A percentile compares a stretch with the other conserved stretches of the same genome.
Conservation (phyloP, 116 monocot species). For the Dioscorea cayenensis region DNA sequence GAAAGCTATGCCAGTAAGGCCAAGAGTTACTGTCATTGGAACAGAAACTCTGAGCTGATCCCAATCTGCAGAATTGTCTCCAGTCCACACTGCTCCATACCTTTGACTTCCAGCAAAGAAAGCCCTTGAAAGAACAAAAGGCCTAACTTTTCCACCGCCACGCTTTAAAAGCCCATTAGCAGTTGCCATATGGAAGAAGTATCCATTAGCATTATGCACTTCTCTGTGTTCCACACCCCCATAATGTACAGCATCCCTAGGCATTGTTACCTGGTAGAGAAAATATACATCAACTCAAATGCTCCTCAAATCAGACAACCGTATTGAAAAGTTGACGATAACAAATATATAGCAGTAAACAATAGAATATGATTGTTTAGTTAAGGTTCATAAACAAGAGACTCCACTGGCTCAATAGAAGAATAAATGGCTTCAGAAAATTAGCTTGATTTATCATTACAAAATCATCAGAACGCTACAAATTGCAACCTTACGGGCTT, state of each 20-base stretch:
- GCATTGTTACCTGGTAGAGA: constrained; percentile 72
- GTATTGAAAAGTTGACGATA: too few species aligned
- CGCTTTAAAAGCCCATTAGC: constrained; percentile 82
- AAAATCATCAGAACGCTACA: too few species aligned
- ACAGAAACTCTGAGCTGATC: constrained; percentile 89
- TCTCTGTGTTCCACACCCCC: constrained; percentile 86
- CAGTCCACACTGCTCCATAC: constrained; percentile 95
- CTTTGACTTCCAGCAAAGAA: constrained; percentile 98
- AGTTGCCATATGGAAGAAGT: constrained; percentile 95
- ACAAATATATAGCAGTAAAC: too few species aligned
- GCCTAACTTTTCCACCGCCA: constrained; percentile 75
- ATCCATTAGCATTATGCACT: constrained; percentile 93
- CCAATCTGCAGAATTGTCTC: constrained; percentile 96
- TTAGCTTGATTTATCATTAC: too few species aligned
- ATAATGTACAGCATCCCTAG: constrained; percentile 88
- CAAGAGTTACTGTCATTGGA: constrained; percentile 89
- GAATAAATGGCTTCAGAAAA: too few species aligned
- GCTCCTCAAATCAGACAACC: too few species aligned
- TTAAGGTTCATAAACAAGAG: too few species aligned
- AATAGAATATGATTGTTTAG: too few species aligned
- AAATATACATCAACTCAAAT: neutral
- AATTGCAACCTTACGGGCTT: too few species aligned
- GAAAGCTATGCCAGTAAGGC: constrained; percentile 85
- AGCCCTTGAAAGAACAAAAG: constrained; percentile 93
- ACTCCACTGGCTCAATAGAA: too few species aligned